phyloP scores from a whole-genome alignment of 257 asterid species.

The Solanum dulcamara region DNA sequence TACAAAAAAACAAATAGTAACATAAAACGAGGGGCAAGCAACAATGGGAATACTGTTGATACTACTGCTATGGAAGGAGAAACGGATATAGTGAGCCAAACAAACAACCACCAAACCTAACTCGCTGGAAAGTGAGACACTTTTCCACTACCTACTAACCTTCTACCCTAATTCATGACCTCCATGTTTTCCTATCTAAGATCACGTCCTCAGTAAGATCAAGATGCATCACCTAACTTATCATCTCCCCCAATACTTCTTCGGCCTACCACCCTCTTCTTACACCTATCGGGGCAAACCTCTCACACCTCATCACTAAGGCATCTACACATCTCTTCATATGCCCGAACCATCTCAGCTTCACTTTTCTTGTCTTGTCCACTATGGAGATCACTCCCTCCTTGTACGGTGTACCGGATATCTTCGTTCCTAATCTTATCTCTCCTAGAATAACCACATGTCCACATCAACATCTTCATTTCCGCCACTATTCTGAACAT shows the following conservation, averaged over 20 bases:
- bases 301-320: neutral
- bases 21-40: neutral
- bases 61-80: neutral
- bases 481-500: neutral
- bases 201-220: neutral
- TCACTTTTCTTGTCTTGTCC: neutral
- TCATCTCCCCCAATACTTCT: neutral
- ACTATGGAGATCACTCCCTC: neutral
- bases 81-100: neutral
- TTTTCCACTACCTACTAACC: neutral
- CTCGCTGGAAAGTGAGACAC: neutral
- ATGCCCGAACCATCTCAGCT: neutral
- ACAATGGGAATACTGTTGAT: neutral
- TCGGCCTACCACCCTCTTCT: neutral
- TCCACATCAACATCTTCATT: neutral
- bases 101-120: neutral
- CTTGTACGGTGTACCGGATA: neutral
- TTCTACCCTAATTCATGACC: neutral
- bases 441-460: neutral
- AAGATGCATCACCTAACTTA: neutral
- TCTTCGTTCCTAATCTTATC: neutral
- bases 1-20: neutral
- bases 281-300: neutral
- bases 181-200: neutral
- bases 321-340: neutral